These are phyloP conservation scores for Zostera marina DNA, from an alignment of 116 monocot species.

Conservation along the genomic window DNA sequence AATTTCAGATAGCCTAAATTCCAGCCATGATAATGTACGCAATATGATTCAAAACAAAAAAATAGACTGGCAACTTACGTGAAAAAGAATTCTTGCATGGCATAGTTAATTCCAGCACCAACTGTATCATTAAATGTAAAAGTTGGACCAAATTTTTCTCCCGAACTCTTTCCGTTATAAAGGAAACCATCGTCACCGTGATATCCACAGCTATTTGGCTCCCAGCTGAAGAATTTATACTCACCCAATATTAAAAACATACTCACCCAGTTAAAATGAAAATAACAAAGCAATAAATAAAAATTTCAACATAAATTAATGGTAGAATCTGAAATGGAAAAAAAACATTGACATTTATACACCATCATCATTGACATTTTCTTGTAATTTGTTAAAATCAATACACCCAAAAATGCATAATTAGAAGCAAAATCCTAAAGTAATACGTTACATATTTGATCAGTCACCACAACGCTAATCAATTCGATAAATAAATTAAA, in stretches of 20 bases:
- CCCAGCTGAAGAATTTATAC: conserved; percentile 41
- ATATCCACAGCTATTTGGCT: conserved; percentile 84
- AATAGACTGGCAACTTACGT: conserved; percentile 37
- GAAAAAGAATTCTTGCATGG: conserved; percentile 83
- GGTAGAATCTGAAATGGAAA: no score
- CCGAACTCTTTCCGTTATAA: conserved; percentile 51
- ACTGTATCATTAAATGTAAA: conserved; percentile 69
- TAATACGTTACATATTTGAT: no score
- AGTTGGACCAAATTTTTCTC: conserved; percentile 73
- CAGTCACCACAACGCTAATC: no score
- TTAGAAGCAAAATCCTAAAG: no score
- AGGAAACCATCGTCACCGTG: conserved; percentile 86
- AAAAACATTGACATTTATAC: no score
- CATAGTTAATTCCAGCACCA: conserved; percentile 91
- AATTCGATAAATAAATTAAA: no score
- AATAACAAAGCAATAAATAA: neutral
- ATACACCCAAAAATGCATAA: no score
- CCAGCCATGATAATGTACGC: neutral
- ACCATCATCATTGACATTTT: no score
- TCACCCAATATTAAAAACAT: neutral
- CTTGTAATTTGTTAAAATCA: no score
- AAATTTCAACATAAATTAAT: no score
- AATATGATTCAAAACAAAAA: neutral
- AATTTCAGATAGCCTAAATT: neutral
- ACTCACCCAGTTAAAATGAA: neutral